These are phyloP conservation scores for Torulaspora delbrueckii DNA, from an alignment of 805 yeast species.

Conservation along the genomic window DNA sequence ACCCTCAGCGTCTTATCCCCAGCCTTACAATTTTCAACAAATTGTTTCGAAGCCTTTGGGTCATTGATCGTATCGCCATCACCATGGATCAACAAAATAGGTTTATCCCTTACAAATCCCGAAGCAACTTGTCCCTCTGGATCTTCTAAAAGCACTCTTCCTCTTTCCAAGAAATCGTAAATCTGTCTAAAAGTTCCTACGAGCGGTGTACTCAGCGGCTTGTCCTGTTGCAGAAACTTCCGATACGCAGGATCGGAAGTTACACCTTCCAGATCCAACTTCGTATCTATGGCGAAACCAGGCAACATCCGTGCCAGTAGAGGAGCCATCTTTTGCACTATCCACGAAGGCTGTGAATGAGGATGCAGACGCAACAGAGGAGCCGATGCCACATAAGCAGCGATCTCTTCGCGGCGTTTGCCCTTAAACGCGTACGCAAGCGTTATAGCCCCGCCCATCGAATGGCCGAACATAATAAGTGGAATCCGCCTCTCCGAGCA, in stretches of 20 bases:
- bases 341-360: slow-evolving; percentile 48
- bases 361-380: slow-evolving; percentile 61
- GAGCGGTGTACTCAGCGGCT: slow-evolving; percentile 41
- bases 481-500: slow-evolving; percentile 23
- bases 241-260: slow-evolving; percentile 47
- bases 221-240: slow-evolving; percentile 41
- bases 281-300: slow-evolving; percentile 49
- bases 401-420: slow-evolving; percentile 41
- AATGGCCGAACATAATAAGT: slow-evolving; percentile 58
- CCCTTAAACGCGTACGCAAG: slow-evolving; percentile 61
- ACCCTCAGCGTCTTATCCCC: slow-evolving; percentile 23
- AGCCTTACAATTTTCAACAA: slow-evolving; percentile 34
- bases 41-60: slow-evolving; percentile 43
- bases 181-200: slow-evolving; percentile 53
- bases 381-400: slow-evolving; percentile 48
- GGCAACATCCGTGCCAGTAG: slow-evolving; percentile 42
- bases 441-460: slow-evolving; percentile 77
- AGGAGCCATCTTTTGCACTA: slow-evolving; percentile 42
- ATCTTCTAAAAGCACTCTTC: slow-evolving; percentile 45
- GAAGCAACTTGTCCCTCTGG: slow-evolving; percentile 35
- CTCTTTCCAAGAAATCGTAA: slow-evolving; percentile 58
- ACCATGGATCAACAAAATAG: slow-evolving; percentile 60
- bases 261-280: slow-evolving; percentile 48
- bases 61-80: slow-evolving; percentile 58
- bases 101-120: slow-evolving; percentile 34